Conservation (phyloP, 345 rosid species). For the Linum trigynum region DNA sequence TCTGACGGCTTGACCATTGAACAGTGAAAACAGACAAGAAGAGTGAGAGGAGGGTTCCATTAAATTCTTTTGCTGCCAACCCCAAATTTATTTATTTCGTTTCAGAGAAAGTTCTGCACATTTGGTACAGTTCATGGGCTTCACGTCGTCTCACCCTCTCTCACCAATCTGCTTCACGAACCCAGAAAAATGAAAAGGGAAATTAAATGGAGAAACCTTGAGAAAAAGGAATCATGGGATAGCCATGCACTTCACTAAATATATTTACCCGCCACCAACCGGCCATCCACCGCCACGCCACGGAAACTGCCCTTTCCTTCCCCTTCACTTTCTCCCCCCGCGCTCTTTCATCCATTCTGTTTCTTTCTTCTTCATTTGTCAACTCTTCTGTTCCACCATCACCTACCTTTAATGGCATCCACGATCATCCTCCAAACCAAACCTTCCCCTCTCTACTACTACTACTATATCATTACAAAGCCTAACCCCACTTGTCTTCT, state of each 20-base stretch:
- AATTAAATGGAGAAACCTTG: conserved; percentile 5
- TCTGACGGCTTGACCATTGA: too few relatives aligned
- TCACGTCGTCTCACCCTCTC: conserved; percentile 38
- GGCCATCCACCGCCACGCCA: conserved; percentile 18
- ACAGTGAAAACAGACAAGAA: too few relatives aligned
- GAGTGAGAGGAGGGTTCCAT: background rate
- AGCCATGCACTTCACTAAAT: conserved; percentile 28
- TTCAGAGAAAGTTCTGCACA: background rate
- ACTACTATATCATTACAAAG: too few relatives aligned
- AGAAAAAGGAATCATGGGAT: conserved; percentile 29
- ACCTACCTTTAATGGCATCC: background rate
- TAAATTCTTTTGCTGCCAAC: too few relatives aligned
- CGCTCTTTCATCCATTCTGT: background rate
- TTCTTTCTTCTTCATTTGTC: background rate
- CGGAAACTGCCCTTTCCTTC: conserved; percentile 12
- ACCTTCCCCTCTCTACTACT: conserved; percentile 1
- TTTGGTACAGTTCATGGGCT: conserved; percentile 38
- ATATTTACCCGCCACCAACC: conserved; percentile 10
- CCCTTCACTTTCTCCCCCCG: background rate
- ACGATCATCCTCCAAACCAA: background rate
- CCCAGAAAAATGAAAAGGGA: background rate
- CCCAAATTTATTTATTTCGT: too few relatives aligned
- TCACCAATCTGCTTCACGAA: conserved; percentile 3
- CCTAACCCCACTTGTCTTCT: background rate
- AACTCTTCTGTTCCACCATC: background rate